These are phyloP conservation scores for Botryotinia globosa DNA, from an alignment of 2,329 filamentous ascomycete species.

Conservation along the genomic window DNA sequence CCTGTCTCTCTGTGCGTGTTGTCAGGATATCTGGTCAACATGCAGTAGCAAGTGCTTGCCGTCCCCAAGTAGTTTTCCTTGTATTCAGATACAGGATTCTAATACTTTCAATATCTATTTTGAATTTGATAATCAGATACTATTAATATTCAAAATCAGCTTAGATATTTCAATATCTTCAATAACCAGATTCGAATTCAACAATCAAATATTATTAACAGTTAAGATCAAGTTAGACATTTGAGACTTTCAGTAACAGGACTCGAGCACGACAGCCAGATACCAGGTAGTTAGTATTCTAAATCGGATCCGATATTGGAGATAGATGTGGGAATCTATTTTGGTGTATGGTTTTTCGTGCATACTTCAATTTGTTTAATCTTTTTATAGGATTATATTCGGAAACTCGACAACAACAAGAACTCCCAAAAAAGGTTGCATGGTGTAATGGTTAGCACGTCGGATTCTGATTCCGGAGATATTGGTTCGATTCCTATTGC, in stretches of 20 bases:
- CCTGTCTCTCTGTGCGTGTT: accelerated
- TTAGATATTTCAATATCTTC: too few relatives aligned
- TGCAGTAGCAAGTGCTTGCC: too few relatives aligned
- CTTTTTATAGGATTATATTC: too few relatives aligned
- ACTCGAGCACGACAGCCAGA: background rate
- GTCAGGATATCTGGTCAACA: too few relatives aligned
- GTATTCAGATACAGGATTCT: too few relatives aligned
- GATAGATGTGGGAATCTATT: background rate
- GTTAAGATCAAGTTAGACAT: accelerated
- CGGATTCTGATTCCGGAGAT: slow-evolving; percentile 30
- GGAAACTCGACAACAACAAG: background rate
- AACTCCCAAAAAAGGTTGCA: background rate
- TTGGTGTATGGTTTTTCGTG: too few relatives aligned
- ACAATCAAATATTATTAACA: background rate
- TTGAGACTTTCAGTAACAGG: background rate
- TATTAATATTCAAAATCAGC: background rate
- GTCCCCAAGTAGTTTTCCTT: too few relatives aligned
- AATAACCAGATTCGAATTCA: background rate
- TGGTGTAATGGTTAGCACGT: slow-evolving; percentile 30
- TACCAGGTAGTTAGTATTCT: background rate
- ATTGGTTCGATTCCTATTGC: slow-evolving; percentile 25
- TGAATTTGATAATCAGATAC: too few relatives aligned
- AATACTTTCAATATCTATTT: too few relatives aligned
- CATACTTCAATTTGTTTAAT: too few relatives aligned
- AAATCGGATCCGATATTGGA: background rate